A percentile compares a stretch with the other conserved stretches of the same genome.
Evolutionary conservation across 192 early-diverging fungal species (phyloP).

Genomic region (Glomus cerebriforme): DNA sequence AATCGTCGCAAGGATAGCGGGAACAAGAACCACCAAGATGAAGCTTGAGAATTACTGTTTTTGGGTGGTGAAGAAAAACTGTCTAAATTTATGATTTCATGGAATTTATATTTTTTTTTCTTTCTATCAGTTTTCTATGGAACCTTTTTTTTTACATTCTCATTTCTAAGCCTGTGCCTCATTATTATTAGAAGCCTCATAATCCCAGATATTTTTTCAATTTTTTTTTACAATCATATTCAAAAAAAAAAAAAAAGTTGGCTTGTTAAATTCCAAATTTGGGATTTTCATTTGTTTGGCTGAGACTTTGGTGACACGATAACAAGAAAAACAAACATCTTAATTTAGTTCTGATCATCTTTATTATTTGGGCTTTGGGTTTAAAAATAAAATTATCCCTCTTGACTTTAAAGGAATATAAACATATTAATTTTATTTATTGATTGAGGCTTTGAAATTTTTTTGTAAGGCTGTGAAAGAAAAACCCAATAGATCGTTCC

Average conservation of each 20-base stretch:
- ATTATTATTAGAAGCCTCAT: not conserved
- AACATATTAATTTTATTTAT: not conserved
- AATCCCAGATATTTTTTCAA: not conserved
- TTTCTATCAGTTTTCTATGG: not conserved
- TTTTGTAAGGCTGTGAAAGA: not conserved
- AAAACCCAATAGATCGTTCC: not conserved
- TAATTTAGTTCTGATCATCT: not conserved
- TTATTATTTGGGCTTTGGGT: not conserved
- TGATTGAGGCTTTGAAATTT: not conserved
- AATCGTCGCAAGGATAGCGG: constrained; percentile 19
- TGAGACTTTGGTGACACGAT: not conserved
- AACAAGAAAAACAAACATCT: not conserved
- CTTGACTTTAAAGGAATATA: not conserved
- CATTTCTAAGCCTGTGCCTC: not conserved
- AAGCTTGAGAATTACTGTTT: constrained; percentile 9
- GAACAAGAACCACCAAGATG: constrained; percentile 22
- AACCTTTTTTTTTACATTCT: not conserved
- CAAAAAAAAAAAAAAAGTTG: not conserved
- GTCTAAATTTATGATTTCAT: not conserved
- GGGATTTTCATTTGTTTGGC: not conserved
- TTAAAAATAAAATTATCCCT: not conserved
- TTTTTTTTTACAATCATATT: too few relatives aligned
- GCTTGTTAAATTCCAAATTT: not conserved
- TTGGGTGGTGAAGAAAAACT: not conserved
- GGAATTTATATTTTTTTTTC: not conserved